Evolutionary conservation across 176 grass and related monocot species (phyloP).

Genomic region (Ampelocalamus luodianensis): DNA sequence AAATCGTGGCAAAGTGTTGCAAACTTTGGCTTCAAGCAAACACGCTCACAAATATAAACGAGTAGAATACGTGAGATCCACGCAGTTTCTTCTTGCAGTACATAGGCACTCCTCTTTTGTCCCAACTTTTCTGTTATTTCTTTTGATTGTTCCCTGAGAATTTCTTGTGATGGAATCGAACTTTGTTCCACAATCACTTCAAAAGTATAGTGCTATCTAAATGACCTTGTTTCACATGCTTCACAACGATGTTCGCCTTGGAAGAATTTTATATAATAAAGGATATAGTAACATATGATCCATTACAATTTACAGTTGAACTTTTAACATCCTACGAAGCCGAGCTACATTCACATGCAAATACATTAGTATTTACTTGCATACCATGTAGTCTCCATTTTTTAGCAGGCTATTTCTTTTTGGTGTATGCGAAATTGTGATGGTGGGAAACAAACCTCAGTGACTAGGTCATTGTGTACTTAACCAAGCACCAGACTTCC

Average conservation of each 20-base stretch:
- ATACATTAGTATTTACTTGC: neutral
- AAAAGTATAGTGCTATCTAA: neutral
- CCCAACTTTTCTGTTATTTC: neutral
- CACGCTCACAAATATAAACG: neutral
- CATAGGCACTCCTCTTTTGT: neutral
- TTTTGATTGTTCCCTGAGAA: neutral
- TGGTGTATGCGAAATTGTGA: neutral
- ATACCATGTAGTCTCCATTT: neutral
- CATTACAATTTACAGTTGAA: slow-evolving; percentile 10
- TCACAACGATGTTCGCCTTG: slow-evolving; percentile 21
- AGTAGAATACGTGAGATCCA: neutral
- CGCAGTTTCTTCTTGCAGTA: neutral
- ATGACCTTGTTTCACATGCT: slow-evolving; percentile 28
- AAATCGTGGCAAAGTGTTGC: neutral
- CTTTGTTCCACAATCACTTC: slow-evolving; percentile 20
- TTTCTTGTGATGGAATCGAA: slow-evolving; percentile 22
- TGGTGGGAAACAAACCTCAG: too few relatives aligned
- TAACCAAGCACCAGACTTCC: too few relatives aligned
- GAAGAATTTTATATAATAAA: neutral
- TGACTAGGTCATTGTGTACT: too few relatives aligned
- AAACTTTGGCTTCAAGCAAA: neutral
- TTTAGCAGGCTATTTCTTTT: neutral
- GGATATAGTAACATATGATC: neutral
- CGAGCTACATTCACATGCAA: neutral
- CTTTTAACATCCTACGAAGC: neutral